Conservation (phyloP, 1,284 basidiomycete species). For the Cerrena zonata region DNA sequence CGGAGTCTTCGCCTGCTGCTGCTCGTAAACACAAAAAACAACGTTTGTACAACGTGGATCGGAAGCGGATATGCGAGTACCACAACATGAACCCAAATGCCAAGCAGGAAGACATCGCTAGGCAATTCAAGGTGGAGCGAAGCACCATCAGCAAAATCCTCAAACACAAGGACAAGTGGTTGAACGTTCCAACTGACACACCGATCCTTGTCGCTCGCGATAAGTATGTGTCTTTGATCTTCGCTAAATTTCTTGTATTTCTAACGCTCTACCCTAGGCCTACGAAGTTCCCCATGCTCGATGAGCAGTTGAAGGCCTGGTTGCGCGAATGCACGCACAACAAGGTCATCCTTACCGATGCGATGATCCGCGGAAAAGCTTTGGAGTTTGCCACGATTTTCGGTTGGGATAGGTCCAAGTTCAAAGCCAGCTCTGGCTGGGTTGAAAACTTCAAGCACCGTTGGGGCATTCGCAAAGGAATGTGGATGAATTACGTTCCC, state of each 20-base stretch:
- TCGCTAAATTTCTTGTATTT: constrained; percentile 6
- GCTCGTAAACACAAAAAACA: constrained; percentile 57
- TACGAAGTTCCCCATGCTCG: constrained; percentile 75
- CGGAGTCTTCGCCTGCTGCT: constrained; percentile 14
- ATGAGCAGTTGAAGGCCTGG: constrained; percentile 58
- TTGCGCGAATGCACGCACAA: constrained; percentile 47
- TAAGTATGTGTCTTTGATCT: constrained; percentile 38
- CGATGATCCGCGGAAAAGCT: constrained; percentile 66
- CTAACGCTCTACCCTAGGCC: constrained; percentile 37
- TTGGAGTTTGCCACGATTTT: constrained; percentile 58
- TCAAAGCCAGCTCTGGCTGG: constrained; percentile 89
- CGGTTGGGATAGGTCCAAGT: constrained; percentile 48
- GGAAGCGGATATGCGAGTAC: constrained; percentile 73
- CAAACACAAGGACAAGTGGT: constrained; percentile 78
- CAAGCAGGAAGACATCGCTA: constrained; percentile 78
- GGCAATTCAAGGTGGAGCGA: constrained; percentile 73
- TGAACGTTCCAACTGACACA: constrained; percentile 58
- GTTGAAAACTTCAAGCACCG: constrained; percentile 87
- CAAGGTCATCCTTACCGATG: constrained; percentile 60
- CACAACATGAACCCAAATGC: constrained; percentile 57
- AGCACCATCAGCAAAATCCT: constrained; percentile 92
- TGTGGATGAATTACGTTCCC: constrained; percentile 42
- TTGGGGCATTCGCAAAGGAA: constrained; percentile 63
- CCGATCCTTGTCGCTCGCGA: constrained; percentile 56
- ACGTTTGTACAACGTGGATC: constrained; percentile 67